Percentiles rank a stretch among this genome's conserved stretches.
These are phyloP conservation scores for Caryopteris hybrid DNA, from an alignment of 305 asterid species.

Conservation along the genomic window DNA sequence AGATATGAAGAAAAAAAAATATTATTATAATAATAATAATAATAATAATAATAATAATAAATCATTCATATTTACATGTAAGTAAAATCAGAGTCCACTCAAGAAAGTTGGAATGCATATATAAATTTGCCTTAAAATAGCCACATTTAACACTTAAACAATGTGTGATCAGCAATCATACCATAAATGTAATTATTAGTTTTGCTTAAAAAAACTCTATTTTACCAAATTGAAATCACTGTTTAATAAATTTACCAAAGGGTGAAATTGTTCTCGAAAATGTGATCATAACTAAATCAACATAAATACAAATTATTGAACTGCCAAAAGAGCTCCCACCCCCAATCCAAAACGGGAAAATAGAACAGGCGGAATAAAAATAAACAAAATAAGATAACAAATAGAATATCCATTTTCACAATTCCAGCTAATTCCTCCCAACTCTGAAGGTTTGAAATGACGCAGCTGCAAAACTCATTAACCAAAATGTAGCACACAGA, in stretches of 20 bases:
- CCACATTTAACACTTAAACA: neutral
- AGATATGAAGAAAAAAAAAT: neutral
- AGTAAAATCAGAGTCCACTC: neutral
- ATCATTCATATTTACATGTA: too few species aligned
- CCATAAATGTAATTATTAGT: neutral
- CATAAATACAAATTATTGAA: neutral
- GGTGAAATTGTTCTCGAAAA: neutral
- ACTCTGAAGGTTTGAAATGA: neutral
- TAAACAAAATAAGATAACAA: neutral
- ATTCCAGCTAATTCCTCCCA: neutral
- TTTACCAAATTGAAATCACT: conserved; percentile 3
- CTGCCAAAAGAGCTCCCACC: neutral
- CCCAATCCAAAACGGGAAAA: neutral
- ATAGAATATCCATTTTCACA: neutral
- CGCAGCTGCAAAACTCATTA: neutral
- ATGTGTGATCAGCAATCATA: neutral
- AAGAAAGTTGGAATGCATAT: neutral
- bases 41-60: too few species aligned
- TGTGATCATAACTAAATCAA: conserved; percentile 6
- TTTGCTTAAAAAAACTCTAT: neutral
- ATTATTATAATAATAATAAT: too few species aligned
- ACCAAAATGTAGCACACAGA: conserved; percentile 17
- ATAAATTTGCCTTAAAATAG: neutral
- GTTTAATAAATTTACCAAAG: neutral
- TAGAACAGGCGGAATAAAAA: neutral